Evolutionary conservation across 2,329 filamentous ascomycete genomes (phyloP), one percentile per base, ranked within the genome.

Genomic region (Leptographium lundbergii): DNA sequence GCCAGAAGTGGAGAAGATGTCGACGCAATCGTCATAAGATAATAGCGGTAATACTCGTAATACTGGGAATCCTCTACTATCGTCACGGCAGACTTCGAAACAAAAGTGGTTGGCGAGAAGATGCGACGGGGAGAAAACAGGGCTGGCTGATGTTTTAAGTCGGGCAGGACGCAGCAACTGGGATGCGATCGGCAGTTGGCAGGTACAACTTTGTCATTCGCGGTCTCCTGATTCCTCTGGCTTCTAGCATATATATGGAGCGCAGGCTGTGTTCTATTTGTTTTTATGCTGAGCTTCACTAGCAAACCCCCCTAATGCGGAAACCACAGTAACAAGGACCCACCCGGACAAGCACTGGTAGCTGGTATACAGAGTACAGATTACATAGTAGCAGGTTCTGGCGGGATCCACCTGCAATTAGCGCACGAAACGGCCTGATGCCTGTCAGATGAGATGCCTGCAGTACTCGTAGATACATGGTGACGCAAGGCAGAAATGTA

Each of bases 311-410:
- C 42, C 42, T 27, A 50, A 29, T 58, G 59, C 52, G 61, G 62
- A 59, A 62, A 62, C 62, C 60, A 60, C 51, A 61, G 62, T 62
- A 62, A 63, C 62, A n/a, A 22, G 27, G 13, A 34, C 45, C 45
- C 45, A 47, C 45, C n/a, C 7, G n/a, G 9, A 39, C 36, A 39
- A 39, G 27, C n/a, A n/a, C 27, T 29, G 27, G 27, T 29, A 39
- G 36, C 36, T 39, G 36, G 10, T 39, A 9, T 39, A n/a, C n/a
- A n/a, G n/a, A n/a, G n/a, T n/a, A n/a, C n/a, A n/a, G n/a, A n/a
- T n/a, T n/a, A n/a, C n/a, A n/a, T n/a, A 4, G 10, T 39, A 17
- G 39, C 39, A 45, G 42, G 42, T 45, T 45, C 42, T n/a, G 42
- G 42, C 42, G 19, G 42, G 42, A 45, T n/a, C 42, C 42, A 45